Base-by-base conservation (phyloP, 371 early-diverging fungal genomes). In the Gilbertella persicaria region DNA sequence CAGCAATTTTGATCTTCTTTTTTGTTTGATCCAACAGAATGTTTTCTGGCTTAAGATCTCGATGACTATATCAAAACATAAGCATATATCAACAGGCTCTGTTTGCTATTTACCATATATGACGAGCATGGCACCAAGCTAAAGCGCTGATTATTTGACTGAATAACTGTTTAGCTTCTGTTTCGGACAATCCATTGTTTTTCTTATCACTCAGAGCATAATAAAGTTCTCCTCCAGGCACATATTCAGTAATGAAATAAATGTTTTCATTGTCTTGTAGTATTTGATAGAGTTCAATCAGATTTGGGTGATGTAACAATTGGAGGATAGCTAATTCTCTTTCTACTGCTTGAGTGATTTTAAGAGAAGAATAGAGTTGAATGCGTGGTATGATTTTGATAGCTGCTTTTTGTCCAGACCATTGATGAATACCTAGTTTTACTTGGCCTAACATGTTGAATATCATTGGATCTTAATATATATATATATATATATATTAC, bases 11-110 rank as follows among this genome's bases (percentile, higher is more conserved):
- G 55, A 94, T 78, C 21, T 82, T 82, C 53, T 73, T 81, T 35
- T 85, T 85, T 47, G 80, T 75, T 54, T 68, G 66, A 55, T 83
- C 85, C 45, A 90, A 57, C 43, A 90, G 66, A 55, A 90, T 78
- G 52, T 90, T 90, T 56, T 88, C 88, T 39, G 88, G 88, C 52
- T 99, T 99, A 19, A 99, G 71, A 69, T 99, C 99, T 45, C 99
- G 84, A 67, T 99, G 98, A 57, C 96, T 93, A 25, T 2, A 42
- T 16, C 14, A 9, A 37, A 41, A 30, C 19, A 47, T 25, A 39
- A 21, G 17, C 16, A 46, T 14, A 35, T 39, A 36, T 12, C 16
- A 47, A 19, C 19, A 40, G 21, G 16, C 10, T 24, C 19, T 16
- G 17, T 14, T n/a, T 37, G 17, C 12, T 6, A 5, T 6, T 41